Evolutionary conservation across 495 filamentous ascomycete genomes (phyloP).

Genomic region (Neurospora sp.): DNA sequence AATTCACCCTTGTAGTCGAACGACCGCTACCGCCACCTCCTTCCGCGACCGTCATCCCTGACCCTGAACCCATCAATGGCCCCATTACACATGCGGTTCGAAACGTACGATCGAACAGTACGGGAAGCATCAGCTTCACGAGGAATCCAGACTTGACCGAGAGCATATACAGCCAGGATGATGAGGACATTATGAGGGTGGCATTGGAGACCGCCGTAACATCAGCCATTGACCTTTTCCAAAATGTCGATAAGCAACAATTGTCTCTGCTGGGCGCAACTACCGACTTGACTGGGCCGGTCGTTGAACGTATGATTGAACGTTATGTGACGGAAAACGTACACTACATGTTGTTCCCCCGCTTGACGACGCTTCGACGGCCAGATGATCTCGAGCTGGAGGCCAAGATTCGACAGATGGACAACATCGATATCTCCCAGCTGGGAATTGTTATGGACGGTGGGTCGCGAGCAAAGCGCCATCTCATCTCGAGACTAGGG

Average conservation of each 20-base stretch:
- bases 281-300: conserved; percentile 84
- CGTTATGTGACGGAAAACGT: conserved; percentile 91
- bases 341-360: conserved; percentile 73
- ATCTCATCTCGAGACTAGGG: conserved; percentile 58
- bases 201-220: conserved; percentile 87
- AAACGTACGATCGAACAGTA: conserved; percentile 38
- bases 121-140: conserved; percentile 17
- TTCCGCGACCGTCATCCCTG: conserved; percentile 45
- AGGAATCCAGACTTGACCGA: conserved; percentile 20
- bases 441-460: conserved; percentile 77
- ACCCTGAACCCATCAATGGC: conserved; percentile 36
- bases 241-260: conserved; percentile 91
- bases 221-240: conserved; percentile 89
- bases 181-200: conserved; percentile 77
- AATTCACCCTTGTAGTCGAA: conserved; percentile 78
- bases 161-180: conserved; percentile 57
- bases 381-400: conserved; percentile 87
- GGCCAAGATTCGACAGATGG: conserved; percentile 82
- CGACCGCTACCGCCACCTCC: conserved; percentile 73
- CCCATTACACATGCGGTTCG: conserved; percentile 42
- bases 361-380: conserved; percentile 65
- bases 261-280: conserved; percentile 83
- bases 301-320: conserved; percentile 90
- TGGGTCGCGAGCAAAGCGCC: conserved; percentile 59
- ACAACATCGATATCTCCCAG: conserved; percentile 87